Base-by-base conservation (phyloP, 1,284 basidiomycete genomes). In the Apiotrichum akiyoshidainum region DNA sequence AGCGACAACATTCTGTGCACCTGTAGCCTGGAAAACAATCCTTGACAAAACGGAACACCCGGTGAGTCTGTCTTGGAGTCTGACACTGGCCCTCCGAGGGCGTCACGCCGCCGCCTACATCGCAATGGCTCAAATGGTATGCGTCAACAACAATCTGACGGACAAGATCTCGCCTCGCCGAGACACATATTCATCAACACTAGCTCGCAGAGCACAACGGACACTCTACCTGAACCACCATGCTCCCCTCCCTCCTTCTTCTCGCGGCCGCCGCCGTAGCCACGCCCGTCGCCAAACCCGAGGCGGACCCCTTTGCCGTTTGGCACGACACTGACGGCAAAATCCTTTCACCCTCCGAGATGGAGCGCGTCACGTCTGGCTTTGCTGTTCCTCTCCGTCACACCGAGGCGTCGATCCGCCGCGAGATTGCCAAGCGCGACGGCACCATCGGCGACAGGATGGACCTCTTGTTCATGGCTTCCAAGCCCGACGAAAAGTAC, bases 401-500 rank as follows among this genome's bases (percentile, higher is more conserved):
- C 50, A 54, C 70, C 12, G 21, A 40, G 9, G 39, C 41, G 6
- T 49, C 57, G 34, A 55, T 64, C 21, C 46, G 44, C 47, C 58
- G 50, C 65, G 69, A 39, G 61, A 59, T 5, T 56, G 65, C 68
- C 33, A 64, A 67, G 57, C 67, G 65, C 22, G 61, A 52, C 57
- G 63, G 54, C 17, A 8, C 2, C 16, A 2, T 17, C 14, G 19
- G 14, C 35, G 59, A 67, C 39, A 47, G 60, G 10, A 62, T 60
- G 14, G 70, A 69, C 68, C 57, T 76, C 19, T 52, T 74, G 19
- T 59, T 61, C 39, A 70, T 70, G 12, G 71, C 65, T 6, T 69
- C 71, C 11, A 67, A 68, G 52, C 58, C 72, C 9, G 72, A 74
- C 55, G 55, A 55, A 12, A 64, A 69, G 52, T 76, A 73, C 64